Evolutionary conservation across 192 early-diverging fungal genomes (phyloP).

Genomic region (Coemansia sp.): DNA sequence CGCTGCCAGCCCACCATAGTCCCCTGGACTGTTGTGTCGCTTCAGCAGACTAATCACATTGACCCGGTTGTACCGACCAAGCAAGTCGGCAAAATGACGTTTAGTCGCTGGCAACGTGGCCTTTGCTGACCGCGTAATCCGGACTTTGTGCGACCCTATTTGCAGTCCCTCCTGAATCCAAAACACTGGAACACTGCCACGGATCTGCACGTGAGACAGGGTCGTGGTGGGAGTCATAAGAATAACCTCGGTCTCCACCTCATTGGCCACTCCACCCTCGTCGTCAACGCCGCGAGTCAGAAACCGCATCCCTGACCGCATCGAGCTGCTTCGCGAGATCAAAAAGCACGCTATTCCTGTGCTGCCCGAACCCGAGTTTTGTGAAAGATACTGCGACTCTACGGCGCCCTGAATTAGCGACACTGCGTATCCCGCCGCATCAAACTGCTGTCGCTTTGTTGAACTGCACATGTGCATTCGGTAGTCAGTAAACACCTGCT

Average conservation of each 20-base stretch:
- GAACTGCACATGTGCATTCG: conserved; percentile 69
- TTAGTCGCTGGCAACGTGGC: conserved; percentile 82
- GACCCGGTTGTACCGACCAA: conserved; percentile 71
- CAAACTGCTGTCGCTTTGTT: conserved; percentile 65
- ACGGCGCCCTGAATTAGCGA: conserved; percentile 52
- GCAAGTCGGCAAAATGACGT: conserved; percentile 71
- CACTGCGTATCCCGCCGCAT: conserved; percentile 72
- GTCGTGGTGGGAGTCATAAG: conserved; percentile 58
- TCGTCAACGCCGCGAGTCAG: conserved; percentile 96
- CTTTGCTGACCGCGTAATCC: conserved; percentile 75
- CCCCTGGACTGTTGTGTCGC: conserved; percentile 51
- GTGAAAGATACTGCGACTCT: conserved; percentile 22
- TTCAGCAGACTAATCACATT: conserved; percentile 79
- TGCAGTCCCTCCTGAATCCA: conserved; percentile 96
- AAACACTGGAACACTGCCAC: conserved; percentile 90
- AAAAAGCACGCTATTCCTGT: conserved; percentile 23
- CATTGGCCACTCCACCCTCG: conserved; percentile 96
- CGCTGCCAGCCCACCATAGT: conserved; percentile 12
- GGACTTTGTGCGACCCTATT: conserved; percentile 78
- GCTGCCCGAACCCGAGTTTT: neutral
- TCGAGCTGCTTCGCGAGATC: conserved; percentile 52
- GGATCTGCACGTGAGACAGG: conserved; percentile 79
- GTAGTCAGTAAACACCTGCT: conserved; percentile 77
- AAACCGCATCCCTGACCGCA: conserved; percentile 82
- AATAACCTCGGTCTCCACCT: conserved; percentile 94